Conservation (phyloP, 306 rosid species). For the Spatholobus suberectus region DNA sequence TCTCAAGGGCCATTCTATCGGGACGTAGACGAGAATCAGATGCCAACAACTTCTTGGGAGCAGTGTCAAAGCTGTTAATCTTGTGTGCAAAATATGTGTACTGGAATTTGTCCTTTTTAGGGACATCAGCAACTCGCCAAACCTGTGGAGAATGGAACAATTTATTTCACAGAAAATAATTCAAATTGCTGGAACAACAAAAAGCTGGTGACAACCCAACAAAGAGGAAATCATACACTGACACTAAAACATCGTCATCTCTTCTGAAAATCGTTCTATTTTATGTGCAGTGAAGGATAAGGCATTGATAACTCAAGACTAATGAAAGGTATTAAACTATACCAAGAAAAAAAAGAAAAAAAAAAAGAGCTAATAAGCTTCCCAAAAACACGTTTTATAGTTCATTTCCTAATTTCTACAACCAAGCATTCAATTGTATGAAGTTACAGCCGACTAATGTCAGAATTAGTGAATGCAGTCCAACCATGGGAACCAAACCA, state of each 20-base stretch:
- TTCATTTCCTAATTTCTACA: background rate
- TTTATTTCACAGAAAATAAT: background rate
- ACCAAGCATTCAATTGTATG: background rate
- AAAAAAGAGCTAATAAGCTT: background rate
- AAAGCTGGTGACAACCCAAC: background rate
- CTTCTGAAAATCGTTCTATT: background rate
- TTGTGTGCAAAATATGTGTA: constrained; percentile 96
- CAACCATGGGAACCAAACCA: background rate
- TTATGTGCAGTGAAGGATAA: background rate
- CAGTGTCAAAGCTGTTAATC: constrained; percentile 90
- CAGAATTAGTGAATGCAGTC: background rate
- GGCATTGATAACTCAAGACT: background rate
- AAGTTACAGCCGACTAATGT: background rate
- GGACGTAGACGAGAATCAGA: constrained; percentile 96
- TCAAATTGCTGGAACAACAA: background rate
- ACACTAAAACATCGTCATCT: background rate
- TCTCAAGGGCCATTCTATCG: constrained; percentile 89
- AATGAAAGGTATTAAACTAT: background rate
- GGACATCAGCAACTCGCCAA: constrained; percentile 82
- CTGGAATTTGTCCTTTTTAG: constrained; percentile 82
- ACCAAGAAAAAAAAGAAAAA: background rate
- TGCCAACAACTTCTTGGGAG: constrained; percentile 86
- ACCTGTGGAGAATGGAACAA: constrained; percentile 65
- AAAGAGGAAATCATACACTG: background rate
- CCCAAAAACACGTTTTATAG: background rate